A percentile compares a stretch with the other conserved stretches of the same genome.
Conservation (phyloP, 1,139 yeast species). For the Suhomyces yuchorum region DNA sequence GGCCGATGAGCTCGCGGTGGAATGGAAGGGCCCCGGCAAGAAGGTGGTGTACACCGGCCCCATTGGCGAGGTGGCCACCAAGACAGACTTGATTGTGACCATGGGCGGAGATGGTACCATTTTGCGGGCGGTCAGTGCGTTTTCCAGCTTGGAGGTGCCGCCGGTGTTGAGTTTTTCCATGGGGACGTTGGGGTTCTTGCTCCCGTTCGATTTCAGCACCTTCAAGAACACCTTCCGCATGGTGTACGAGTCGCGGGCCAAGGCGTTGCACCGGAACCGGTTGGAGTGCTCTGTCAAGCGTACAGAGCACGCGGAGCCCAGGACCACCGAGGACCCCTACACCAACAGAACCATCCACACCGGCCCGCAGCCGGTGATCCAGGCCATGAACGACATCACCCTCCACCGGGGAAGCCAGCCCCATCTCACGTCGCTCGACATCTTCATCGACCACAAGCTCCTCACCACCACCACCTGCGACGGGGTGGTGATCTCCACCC, state of each 20-base stretch:
- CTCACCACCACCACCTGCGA: conserved; percentile 91
- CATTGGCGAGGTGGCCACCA: conserved; percentile 53
- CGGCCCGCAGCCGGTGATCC: conserved; percentile 33
- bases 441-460: conserved; percentile 76
- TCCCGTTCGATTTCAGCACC: conserved; percentile 79
- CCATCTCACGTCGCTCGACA: conserved; percentile 78
- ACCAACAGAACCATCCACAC: conserved; percentile 2
- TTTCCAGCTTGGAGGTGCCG: conserved; percentile 73
- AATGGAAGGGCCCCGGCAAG: conserved; percentile 25
- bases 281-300: conserved; percentile 67
- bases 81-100: conserved; percentile 75
- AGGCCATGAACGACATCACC: conserved; percentile 91
- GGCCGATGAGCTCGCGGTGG: conserved; percentile 66
- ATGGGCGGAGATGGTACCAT: conserved; percentile 97
- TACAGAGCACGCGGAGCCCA: not conserved
- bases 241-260: conserved; percentile 68
- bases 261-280: conserved; percentile 74
- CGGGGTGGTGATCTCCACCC: conserved; percentile 82
- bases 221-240: conserved; percentile 60
- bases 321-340: conserved; percentile 1
- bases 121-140: conserved; percentile 65
- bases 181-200: conserved; percentile 87
- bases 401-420: conserved; percentile 89
- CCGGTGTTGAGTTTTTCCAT: conserved; percentile 87
- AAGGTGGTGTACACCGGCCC: conserved; percentile 54